These are phyloP conservation scores for Aspergillus sp. DNA, from an alignment of 2,329 filamentous ascomycete genomes.

Conservation along the genomic window DNA sequence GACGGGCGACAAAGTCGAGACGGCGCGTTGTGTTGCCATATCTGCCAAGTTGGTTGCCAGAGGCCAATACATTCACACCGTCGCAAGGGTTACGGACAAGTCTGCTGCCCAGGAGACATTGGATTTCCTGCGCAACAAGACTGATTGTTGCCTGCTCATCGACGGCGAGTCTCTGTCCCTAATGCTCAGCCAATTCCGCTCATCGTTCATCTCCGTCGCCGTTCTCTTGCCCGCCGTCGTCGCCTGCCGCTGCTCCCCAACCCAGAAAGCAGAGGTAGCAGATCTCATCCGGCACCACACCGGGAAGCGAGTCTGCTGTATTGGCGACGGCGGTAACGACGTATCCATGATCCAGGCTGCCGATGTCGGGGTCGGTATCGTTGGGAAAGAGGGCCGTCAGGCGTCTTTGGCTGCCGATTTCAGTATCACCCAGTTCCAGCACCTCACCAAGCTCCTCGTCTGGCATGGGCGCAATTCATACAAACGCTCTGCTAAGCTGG, in stretches of 20 bases:
- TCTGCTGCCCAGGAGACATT: slow-evolving; percentile 79
- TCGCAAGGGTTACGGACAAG: slow-evolving; percentile 74
- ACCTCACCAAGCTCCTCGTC: slow-evolving; percentile 91
- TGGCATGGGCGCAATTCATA: slow-evolving; percentile 98
- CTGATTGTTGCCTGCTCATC: slow-evolving; percentile 80
- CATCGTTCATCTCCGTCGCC: slow-evolving; percentile 78
- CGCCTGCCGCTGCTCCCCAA: slow-evolving; percentile 91
- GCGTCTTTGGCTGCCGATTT: slow-evolving; percentile 94
- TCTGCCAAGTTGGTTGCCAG: slow-evolving; percentile 87
- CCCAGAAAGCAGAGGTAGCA: slow-evolving; percentile 91
- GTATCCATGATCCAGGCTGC: slow-evolving; percentile 99
- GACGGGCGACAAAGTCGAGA: slow-evolving; percentile 97
- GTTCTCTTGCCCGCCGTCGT: slow-evolving; percentile 85
- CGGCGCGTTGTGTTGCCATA: slow-evolving; percentile 88
- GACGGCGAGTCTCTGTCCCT: slow-evolving; percentile 84
- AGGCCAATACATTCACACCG: slow-evolving; percentile 92
- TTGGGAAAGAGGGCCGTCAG: slow-evolving; percentile 93
- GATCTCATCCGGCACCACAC: slow-evolving; percentile 83
- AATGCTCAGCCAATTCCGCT: slow-evolving; percentile 71
- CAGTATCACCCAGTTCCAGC: slow-evolving; percentile 88
- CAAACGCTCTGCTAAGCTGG: slow-evolving; percentile 88
- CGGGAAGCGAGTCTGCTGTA: slow-evolving; percentile 92
- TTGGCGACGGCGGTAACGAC: slow-evolving; percentile 96
- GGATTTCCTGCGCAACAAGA: slow-evolving; percentile 76
- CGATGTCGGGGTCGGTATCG: slow-evolving; percentile 94